phyloP scores from a whole-genome alignment of 2,329 filamentous ascomycete species.

The Cytospora piceicola region DNA sequence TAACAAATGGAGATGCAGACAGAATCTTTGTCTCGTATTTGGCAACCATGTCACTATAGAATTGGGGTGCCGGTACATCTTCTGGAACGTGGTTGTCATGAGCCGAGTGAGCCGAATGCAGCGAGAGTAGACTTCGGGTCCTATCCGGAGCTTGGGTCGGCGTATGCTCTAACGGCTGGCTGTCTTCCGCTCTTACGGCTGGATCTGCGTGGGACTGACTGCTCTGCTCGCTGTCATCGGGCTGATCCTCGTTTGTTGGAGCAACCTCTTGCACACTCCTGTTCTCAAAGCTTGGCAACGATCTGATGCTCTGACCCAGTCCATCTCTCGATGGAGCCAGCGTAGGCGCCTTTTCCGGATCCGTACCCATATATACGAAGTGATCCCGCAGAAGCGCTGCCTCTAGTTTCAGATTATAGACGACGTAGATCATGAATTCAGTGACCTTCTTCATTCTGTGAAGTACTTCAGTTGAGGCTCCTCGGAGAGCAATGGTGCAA shows the following conservation, averaged over 20 bases:
- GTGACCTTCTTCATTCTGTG: slow-evolving; percentile 87
- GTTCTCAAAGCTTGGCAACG: slow-evolving; percentile 19
- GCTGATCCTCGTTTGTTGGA: slow-evolving; percentile 13
- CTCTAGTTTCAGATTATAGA: slow-evolving; percentile 96
- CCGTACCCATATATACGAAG: slow-evolving; percentile 49
- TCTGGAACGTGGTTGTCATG: slow-evolving; percentile 67
- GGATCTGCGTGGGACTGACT: slow-evolving; percentile 35
- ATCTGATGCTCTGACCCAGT: slow-evolving; percentile 23
- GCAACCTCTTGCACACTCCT: slow-evolving; percentile 9
- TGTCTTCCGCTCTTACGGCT: slow-evolving; percentile 29
- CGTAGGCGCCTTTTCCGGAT: slow-evolving; percentile 69
- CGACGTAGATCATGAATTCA: slow-evolving; percentile 98
- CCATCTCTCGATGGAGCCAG: slow-evolving; percentile 41
- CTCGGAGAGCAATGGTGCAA: slow-evolving; percentile 90
- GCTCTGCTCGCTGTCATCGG: slow-evolving; percentile 32
- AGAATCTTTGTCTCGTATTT: slow-evolving; percentile 92
- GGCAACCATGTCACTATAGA: slow-evolving; percentile 92
- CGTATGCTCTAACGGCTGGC: slow-evolving; percentile 30
- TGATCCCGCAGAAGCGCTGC: slow-evolving; percentile 93
- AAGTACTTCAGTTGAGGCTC: slow-evolving; percentile 72
- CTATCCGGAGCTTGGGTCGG: slow-evolving; percentile 33
- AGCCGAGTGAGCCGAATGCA: slow-evolving; percentile 48
- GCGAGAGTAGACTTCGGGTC: slow-evolving; percentile 39
- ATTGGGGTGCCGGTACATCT: slow-evolving; percentile 83
- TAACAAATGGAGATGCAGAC: slow-evolving; percentile 94